Base-by-base conservation (phyloP, 2,329 filamentous ascomycete genomes). In the Cytospora piceae region DNA sequence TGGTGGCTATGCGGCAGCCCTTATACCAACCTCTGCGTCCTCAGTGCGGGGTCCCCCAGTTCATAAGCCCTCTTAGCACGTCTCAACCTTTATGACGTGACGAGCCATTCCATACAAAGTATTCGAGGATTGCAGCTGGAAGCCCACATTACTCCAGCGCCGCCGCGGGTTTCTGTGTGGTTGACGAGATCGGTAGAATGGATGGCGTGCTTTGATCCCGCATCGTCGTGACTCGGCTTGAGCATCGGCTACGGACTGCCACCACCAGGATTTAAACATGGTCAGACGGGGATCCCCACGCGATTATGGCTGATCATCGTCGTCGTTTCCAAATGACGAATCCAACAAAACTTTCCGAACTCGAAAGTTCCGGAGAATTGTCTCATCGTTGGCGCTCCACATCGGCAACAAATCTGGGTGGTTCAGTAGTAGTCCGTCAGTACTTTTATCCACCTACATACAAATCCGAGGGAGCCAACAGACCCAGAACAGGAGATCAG, bases 131-230 rank as follows among this genome's bases (percentile, higher is more conserved):
- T 57, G 53, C 15, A 60, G 57, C 46, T 64, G 37, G 39, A 39
- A 29, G 34, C 42, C 55, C 37, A 17, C 61, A 37, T 37, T 37
- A 37, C 34, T 37, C 11, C 34, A 14, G 11, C 34, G 34, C 22
- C 59, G 52, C 32, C 51, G 42, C 27, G n/a, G 17, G 27, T 58
- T 63, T 55, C 46, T 57, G 58, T 24, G n/a, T 24, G 42, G 34
- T 68, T 68, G 64, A 67, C 67, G 67, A 68, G 67, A 64, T 68
- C 42, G 42, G 61, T 59, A 64, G 57, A 64, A 53, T 53, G 58
- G 67, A 68, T 68, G 64, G 61, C 67, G 67, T 68, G 67, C 67
- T 68, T 61, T 17, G 31, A 24, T 52, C 60, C 55, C 57, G 63
- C 39, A 61, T 62, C 54, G 49, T 58, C 55, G 59, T 57, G 54